phyloP scores from a whole-genome alignment of 2,329 filamentous ascomycete species.

The Podosphaera leucotricha region DNA sequence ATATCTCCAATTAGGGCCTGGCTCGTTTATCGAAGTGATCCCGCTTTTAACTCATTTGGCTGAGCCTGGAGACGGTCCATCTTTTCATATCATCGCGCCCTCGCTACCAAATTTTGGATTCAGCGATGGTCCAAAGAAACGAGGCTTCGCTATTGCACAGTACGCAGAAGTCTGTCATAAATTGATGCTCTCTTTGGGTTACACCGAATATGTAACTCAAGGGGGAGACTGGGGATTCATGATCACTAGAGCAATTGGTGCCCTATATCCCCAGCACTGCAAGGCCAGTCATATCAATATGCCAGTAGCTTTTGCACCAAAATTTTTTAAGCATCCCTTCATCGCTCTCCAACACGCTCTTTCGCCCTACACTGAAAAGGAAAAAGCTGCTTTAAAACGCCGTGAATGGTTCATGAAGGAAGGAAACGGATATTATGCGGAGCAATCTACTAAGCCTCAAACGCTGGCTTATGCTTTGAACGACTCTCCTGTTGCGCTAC shows the following conservation, averaged over 20 bases:
- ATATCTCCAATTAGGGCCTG: slow-evolving; percentile 25
- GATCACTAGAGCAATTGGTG: slow-evolving; percentile 37
- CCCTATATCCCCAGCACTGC: slow-evolving; percentile 31
- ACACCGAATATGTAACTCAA: slow-evolving; percentile 35
- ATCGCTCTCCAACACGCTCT: slow-evolving; percentile 32
- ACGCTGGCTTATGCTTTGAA: slow-evolving; percentile 46
- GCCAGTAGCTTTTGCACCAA: slow-evolving; percentile 24
- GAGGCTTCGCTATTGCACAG: slow-evolving; percentile 32
- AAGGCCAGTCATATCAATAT: slow-evolving; percentile 41
- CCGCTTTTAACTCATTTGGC: slow-evolving; percentile 32
- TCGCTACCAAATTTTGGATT: slow-evolving; percentile 32
- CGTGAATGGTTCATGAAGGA: slow-evolving; percentile 33
- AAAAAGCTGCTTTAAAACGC: slow-evolving; percentile 23
- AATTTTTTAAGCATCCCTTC: slow-evolving; percentile 26
- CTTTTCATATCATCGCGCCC: slow-evolving; percentile 33
- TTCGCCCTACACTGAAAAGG: slow-evolving; percentile 26
- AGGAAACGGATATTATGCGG: slow-evolving; percentile 28
- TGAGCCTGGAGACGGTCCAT: slow-evolving; percentile 17
- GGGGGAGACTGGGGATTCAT: slow-evolving; percentile 50
- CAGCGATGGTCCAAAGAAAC: slow-evolving; percentile 20
- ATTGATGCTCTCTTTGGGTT: slow-evolving; percentile 45
- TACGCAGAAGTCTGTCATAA: slow-evolving; percentile 42
- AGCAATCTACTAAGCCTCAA: slow-evolving; percentile 45
- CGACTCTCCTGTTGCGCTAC: slow-evolving; percentile 44
- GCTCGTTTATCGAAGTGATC: slow-evolving; percentile 40